These are phyloP conservation scores for Erythrobasidium hasegawianum DNA, from an alignment of 1,284 basidiomycete genomes.

Conservation along the genomic window DNA sequence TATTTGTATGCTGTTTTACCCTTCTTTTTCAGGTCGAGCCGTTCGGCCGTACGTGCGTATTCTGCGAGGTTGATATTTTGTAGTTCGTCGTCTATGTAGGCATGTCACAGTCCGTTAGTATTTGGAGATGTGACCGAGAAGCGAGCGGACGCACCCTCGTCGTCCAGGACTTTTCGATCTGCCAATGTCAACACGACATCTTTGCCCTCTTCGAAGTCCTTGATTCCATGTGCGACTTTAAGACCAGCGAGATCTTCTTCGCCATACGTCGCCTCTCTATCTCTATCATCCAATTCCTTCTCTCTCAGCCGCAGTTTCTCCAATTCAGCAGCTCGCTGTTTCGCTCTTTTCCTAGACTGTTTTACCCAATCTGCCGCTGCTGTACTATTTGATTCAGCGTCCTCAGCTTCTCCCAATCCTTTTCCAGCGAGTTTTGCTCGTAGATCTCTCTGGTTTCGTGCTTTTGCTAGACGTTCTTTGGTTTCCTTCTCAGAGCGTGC, in stretches of 20 bases:
- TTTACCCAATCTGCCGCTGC: slow-evolving; percentile 70
- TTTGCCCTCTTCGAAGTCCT: slow-evolving; percentile 85
- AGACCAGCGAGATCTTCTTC: slow-evolving; percentile 74
- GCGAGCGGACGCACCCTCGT: slow-evolving; percentile 65
- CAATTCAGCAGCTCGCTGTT: slow-evolving; percentile 72
- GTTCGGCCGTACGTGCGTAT: slow-evolving; percentile 70
- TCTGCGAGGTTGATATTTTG: slow-evolving; percentile 92
- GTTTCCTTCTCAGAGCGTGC: slow-evolving; percentile 65
- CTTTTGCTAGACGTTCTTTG: slow-evolving; percentile 55
- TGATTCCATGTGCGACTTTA: slow-evolving; percentile 92
- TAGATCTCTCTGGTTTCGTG: slow-evolving; percentile 85
- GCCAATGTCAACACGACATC: slow-evolving; percentile 93
- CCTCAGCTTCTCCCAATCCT: slow-evolving; percentile 80
- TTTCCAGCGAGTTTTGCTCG: slow-evolving; percentile 81
- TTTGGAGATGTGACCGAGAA: slow-evolving; percentile 23
- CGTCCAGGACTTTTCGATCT: slow-evolving; percentile 87
- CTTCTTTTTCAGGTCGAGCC: slow-evolving; percentile 80
- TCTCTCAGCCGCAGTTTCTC: slow-evolving; percentile 74
- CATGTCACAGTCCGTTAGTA: too few relatives aligned
- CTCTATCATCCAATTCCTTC: slow-evolving; percentile 68
- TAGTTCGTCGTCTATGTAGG: slow-evolving; percentile 94
- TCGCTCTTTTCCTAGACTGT: slow-evolving; percentile 77
- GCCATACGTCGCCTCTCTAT: slow-evolving; percentile 56
- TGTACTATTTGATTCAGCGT: slow-evolving; percentile 64
- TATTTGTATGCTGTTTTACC: slow-evolving; percentile 62